Evolutionary conservation across 306 rosid genomes (phyloP), one percentile per base, ranked within the genome.

Genomic region (Citrullus mucosospermus): DNA sequence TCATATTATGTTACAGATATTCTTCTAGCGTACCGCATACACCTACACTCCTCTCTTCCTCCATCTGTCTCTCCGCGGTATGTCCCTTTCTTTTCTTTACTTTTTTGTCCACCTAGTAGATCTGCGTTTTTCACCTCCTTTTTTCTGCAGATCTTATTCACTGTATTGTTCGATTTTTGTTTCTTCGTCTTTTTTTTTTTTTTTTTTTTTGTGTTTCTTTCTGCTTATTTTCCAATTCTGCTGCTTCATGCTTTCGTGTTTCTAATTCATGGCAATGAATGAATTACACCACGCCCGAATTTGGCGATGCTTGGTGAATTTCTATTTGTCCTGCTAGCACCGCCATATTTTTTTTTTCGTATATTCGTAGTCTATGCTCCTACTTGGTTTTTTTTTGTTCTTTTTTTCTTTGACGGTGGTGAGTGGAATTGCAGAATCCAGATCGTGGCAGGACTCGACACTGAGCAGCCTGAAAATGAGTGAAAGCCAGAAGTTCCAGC

Each of bases 401-500:
- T 39, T 41, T 20, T 11, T 22, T 48, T 71, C 48, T 22, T 28
- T 72, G 59, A 72, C 77, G 77, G 39, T 62, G 48, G 57, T 66
- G 48, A 57, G 28, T 79, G 62, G 38, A 80, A 32, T 76, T 77
- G 75, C 34, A 79, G 60, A 81, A 71, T 80, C 75, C 84, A 73
- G 82, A 51, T 77, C 78, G 78, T 74, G 67, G 22, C 20, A 56
- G 62, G 68, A 44, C 50, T 56, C 78, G 61, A 54, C 50, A 44
- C 43, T 8, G 68, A 76, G 62, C 71, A 12, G 67, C 69, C 63
- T 54, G 74, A 74, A 50, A 72, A 72, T 72, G 77, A 51, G 59
- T 28, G 77, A 72, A 59, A 8, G 77, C 59, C 77, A 72, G 77
- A 72, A 72, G 81, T 80, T 80, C 81, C 83, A 83, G 66, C 80